phyloP scores from a whole-genome alignment of 352 stramenopile genomes.

The Thalassiosira ordinaria region DNA sequence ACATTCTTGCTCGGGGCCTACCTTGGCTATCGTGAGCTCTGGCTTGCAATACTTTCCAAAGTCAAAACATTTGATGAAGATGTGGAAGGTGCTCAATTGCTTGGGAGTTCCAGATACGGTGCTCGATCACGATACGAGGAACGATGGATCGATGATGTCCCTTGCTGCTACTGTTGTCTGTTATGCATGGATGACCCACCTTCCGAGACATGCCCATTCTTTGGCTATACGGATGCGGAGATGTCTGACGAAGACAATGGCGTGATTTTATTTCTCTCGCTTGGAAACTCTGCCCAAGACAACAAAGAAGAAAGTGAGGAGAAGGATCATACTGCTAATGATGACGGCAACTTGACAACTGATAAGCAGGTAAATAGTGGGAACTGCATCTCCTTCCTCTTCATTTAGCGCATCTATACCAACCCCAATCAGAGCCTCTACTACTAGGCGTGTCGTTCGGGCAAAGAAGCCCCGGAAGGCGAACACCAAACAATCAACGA shows the following conservation, averaged over 20 bases:
- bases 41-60: neutral
- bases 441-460: no score
- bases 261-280: no score
- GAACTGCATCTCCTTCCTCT: no score
- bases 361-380: no score
- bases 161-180: slow-evolving; percentile 13
- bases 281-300: no score
- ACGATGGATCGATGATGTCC: neutral
- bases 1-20: neutral
- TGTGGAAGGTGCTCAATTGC: slow-evolving; percentile 11
- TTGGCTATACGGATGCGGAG: slow-evolving; percentile 7
- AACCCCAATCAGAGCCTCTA: no score
- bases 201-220: slow-evolving; percentile 25
- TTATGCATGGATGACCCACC: slow-evolving; percentile 18
- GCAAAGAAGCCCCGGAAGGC: no score
- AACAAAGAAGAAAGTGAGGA: no score
- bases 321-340: no score
- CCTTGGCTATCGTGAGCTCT: slow-evolving; percentile 1
- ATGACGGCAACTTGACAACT: no score
- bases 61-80: neutral
- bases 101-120: slow-evolving; percentile 19
- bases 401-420: no score
- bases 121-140: slow-evolving; percentile 18
- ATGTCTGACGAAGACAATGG: slow-evolving; percentile 16
- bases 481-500: no score